These are phyloP conservation scores for Trichophyton benhamiae DNA, from an alignment of 2,329 filamentous ascomycete genomes.

Conservation along the genomic window DNA sequence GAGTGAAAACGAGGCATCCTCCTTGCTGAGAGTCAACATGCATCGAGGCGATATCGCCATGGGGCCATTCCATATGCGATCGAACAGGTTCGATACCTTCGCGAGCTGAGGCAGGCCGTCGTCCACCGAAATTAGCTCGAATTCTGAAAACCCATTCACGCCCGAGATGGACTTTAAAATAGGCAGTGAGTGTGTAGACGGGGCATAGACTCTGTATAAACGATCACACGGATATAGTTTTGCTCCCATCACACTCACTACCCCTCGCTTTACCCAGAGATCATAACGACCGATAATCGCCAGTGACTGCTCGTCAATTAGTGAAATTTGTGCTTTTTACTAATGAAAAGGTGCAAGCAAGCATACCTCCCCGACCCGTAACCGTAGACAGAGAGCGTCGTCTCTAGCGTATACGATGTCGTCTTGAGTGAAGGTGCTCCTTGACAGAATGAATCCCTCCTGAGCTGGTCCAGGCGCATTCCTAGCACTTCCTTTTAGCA, in stretches of 20 bases:
- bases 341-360: background rate
- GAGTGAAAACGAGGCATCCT: constrained; percentile 29
- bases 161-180: constrained; percentile 37
- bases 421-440: constrained; percentile 25
- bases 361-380: constrained; percentile 29
- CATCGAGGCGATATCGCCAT: no score
- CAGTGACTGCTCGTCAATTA: constrained; percentile 24
- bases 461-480: constrained; percentile 6
- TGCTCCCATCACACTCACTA: constrained; percentile 47
- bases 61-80: constrained; percentile 39
- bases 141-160: constrained; percentile 32
- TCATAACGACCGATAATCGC: constrained; percentile 43
- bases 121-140: constrained; percentile 38
- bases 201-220: constrained; percentile 41
- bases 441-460: constrained; percentile 31
- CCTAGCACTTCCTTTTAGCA: background rate
- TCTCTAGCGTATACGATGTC: constrained; percentile 30
- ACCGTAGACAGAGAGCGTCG: constrained; percentile 27
- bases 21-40: background rate
- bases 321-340: constrained; percentile 15
- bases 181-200: constrained; percentile 45
- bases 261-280: constrained; percentile 44
- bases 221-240: constrained; percentile 37
- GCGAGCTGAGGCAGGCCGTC: constrained; percentile 35
- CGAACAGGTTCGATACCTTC: constrained; percentile 40